Base-by-base conservation (phyloP, 1,139 yeast genomes). In the Williopsis jadinii region DNA sequence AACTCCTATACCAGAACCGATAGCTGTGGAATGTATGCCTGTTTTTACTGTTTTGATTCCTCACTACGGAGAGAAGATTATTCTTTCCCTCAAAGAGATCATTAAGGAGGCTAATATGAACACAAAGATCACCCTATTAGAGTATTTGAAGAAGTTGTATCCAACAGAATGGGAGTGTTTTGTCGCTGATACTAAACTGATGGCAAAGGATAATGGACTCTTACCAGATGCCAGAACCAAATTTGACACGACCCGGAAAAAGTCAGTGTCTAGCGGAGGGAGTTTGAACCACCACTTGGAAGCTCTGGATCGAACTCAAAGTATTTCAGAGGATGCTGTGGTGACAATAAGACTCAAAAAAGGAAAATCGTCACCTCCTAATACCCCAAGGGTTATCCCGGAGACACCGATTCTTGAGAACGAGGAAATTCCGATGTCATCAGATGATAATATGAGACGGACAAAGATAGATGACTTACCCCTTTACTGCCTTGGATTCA, bases 1-100 rank as follows among this genome's bases (percentile, higher is more conserved):
- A 0, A 80, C 88, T 0, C 82, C 92, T 0, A 70, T 87, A 36
- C 82, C 86, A 0, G 90, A 81, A 44, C 84, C 94, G 0, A 63
- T 72, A 11, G 79, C 90, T 0, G 76, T 82, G 2, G 77, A 77
- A 41, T 69, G 83, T n/a, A 78, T 85, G 79, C 95, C 96, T 0
- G 60, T 82, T 0, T 86, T 87, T 51, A 83, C 95, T 0, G 95
- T 87, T 0, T 62, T 87, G 37, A 68, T 86, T n/a, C 95, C 96
- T 0, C 96, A 87, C 58, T 87, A 81, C 55, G 70, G 81, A 0
- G 96, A 87, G 55, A 84, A 80, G 56, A 82, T 87, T 26, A 59
- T 84, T 6, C 58, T 85, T 10, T 67, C 77, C 2, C 61, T 86
- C 41, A 73, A 69, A 43, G 95, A 87, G 53, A 73, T 84, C 2